A percentile compares a stretch with the other conserved stretches of the same genome.
Conservation (phyloP, 371 early-diverging fungal genomes). For the Saksenaea oblongispora region DNA sequence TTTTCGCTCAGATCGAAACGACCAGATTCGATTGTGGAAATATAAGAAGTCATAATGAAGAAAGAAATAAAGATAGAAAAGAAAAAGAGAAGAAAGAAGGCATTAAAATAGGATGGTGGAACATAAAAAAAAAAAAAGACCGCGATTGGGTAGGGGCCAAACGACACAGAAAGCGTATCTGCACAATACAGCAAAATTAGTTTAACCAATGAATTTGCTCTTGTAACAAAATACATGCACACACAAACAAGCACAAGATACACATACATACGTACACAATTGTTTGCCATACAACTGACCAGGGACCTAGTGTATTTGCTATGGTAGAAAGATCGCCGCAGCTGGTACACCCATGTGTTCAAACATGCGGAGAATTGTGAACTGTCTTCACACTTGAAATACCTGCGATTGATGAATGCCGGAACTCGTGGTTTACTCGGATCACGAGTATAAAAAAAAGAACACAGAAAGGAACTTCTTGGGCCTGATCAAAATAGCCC, state of each 20-base stretch:
- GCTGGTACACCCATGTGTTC: neutral
- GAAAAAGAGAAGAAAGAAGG: neutral
- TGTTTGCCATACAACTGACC: neutral
- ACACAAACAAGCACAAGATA: too few species aligned
- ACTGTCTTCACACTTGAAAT: neutral
- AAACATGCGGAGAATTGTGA: constrained; percentile 2
- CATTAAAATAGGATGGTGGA: neutral
- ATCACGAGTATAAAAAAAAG: neutral
- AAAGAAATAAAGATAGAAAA: neutral
- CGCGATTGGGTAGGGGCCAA: neutral
- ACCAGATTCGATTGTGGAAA: neutral
- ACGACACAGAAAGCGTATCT: neutral
- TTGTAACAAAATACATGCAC: neutral
- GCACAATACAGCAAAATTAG: neutral
- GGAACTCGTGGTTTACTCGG: neutral
- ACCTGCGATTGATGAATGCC: neutral
- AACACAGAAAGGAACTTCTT: neutral
- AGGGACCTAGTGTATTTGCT: neutral
- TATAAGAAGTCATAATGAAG: neutral
- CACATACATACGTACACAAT: neutral
- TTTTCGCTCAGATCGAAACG: neutral
- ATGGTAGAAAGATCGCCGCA: neutral
- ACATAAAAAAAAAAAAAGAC: neutral
- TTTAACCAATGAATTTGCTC: neutral
- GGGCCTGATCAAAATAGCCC: neutral